Conservation (phyloP, 2,329 filamentous ascomycete genomes). For the Zymoseptoria tritici region DNA sequence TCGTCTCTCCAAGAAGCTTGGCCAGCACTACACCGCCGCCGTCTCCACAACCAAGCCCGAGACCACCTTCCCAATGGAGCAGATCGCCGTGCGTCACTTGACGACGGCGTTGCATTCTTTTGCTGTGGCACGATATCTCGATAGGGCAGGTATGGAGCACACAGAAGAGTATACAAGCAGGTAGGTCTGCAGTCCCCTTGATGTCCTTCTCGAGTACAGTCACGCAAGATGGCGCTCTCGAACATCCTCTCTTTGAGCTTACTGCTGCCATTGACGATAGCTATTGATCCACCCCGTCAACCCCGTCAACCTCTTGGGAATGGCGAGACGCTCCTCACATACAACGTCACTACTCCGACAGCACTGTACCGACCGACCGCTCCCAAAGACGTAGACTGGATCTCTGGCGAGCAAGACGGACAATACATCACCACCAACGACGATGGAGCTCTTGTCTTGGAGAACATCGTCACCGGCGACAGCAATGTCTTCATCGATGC, state of each 20-base stretch:
- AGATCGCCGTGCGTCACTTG: not conserved
- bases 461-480: conserved; percentile 54
- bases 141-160: not conserved
- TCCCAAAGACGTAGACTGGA: conserved; percentile 40
- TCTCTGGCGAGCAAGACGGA: conserved; percentile 52
- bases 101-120: not conserved
- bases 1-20: not conserved
- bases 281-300: conserved; percentile 12
- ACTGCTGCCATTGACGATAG: conserved; percentile 8
- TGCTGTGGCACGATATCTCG: not conserved
- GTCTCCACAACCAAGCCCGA: not conserved
- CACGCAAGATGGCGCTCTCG: conserved; percentile 5
- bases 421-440: conserved; percentile 50
- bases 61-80: not conserved
- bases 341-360: conserved; percentile 15
- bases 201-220: not conserved
- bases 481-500: conserved; percentile 52
- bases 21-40: not conserved
- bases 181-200: not conserved
- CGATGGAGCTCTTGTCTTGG: conserved; percentile 50
- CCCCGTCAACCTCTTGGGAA: conserved; percentile 13
- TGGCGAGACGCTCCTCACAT: conserved; percentile 11
- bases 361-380: conserved; percentile 6
- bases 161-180: not conserved
- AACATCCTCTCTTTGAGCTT: conserved; percentile 2